These are phyloP conservation scores for Mycena venus DNA, from an alignment of 768 basidiomycete genomes.

Conservation along the genomic window DNA sequence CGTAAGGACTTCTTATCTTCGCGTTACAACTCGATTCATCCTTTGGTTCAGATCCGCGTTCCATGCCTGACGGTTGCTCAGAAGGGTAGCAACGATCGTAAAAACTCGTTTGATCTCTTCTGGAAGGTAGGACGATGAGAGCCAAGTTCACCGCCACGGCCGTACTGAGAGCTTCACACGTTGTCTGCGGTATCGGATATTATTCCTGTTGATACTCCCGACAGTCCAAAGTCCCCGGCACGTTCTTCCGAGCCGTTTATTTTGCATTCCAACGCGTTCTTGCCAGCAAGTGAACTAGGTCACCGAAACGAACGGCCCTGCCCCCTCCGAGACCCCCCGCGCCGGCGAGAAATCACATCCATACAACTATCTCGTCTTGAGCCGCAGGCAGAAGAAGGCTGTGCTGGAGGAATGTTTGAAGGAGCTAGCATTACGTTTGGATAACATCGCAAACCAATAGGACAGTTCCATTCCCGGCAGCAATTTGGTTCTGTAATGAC, in stretches of 20 bases:
- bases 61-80: slow-evolving; percentile 59
- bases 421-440: not conserved
- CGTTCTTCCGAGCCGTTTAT: not conserved
- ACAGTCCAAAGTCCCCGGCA: not conserved
- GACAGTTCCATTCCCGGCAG: too few species aligned
- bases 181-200: slow-evolving; percentile 21
- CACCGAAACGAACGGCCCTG: not conserved
- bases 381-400: slow-evolving; percentile 6
- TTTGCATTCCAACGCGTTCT: not conserved
- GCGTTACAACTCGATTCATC: slow-evolving; percentile 5
- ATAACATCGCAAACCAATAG: too few species aligned
- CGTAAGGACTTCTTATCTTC: not conserved
- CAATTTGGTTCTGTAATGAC: too few species aligned
- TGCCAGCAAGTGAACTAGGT: not conserved
- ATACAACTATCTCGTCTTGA: slow-evolving; percentile 9
- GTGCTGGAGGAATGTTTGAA: not conserved
- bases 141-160: not conserved
- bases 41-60: slow-evolving; percentile 37
- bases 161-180: slow-evolving; percentile 3
- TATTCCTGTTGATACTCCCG: slow-evolving; percentile 1
- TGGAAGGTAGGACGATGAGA: slow-evolving; percentile 40
- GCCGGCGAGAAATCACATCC: not conserved
- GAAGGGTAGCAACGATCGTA: slow-evolving; percentile 49
- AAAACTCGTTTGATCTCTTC: slow-evolving; percentile 50
- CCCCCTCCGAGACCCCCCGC: not conserved